phyloP scores from a whole-genome alignment of 2,329 filamentous ascomycete species.

The Lizonia empirigonia region DNA sequence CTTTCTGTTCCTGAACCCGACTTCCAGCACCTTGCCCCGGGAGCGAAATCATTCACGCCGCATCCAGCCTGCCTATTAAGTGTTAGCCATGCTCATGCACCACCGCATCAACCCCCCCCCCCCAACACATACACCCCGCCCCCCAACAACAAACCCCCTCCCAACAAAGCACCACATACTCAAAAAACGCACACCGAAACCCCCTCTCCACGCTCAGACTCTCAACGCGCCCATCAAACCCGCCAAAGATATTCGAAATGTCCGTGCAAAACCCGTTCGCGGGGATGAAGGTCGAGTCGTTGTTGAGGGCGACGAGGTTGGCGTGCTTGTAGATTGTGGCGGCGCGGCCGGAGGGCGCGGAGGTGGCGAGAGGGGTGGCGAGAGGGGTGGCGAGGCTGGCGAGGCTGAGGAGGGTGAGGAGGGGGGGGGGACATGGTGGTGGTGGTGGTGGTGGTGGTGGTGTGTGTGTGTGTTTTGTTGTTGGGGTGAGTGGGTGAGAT shows the following conservation, averaged over 20 bases:
- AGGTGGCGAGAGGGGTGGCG: conserved; percentile 4
- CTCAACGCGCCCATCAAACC: conserved; percentile 5
- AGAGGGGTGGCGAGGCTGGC: neutral
- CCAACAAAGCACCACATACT: neutral
- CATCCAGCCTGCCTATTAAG: conserved; percentile 2
- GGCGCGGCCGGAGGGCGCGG: conserved; percentile 2
- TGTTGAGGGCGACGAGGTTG: neutral
- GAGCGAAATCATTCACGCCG: neutral
- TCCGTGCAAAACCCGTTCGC: conserved; percentile 4
- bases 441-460: too few relatives aligned
- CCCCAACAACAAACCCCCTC: neutral
- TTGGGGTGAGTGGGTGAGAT: neutral
- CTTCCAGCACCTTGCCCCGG: conserved; percentile 6
- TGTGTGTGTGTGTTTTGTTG: too few relatives aligned
- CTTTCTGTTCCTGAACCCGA: neutral
- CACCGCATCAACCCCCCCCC: neutral
- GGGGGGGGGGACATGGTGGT: too few relatives aligned
- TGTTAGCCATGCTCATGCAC: neutral
- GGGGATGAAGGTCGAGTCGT: conserved; percentile 6
- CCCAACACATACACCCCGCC: too few relatives aligned
- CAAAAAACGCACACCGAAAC: conserved; percentile 5
- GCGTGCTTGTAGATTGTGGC: conserved; percentile 12
- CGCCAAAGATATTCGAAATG: conserved; percentile 4
- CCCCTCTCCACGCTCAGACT: conserved; percentile 14
- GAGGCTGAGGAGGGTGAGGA: neutral